Base-by-base conservation (phyloP, 129 eudicot genomes). In the Centella asiatica region DNA sequence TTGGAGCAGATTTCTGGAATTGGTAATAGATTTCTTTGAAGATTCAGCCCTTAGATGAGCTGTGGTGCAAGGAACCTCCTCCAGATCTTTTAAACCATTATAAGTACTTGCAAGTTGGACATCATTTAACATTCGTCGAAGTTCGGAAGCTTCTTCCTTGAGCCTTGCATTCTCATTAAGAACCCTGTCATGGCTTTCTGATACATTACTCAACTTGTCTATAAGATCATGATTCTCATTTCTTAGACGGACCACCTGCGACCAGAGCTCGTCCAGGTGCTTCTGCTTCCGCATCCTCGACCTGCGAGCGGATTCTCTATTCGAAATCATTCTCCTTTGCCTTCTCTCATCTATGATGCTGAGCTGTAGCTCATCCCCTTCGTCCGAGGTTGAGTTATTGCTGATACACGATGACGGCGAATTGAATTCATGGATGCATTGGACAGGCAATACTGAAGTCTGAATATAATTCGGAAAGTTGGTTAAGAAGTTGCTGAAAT, bases 261-360 rank as follows among this genome's bases (percentile, higher is more conserved):
- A 78, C 83, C 88, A 74, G 0, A 90, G 82, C 78, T 90, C 97
- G 34, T 90, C 97, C 3, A 90, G 74, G 64, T 90, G 97, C 64
- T 77, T 90, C 69, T 90, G 97, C 64, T 86, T 90, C 74, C 97
- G 71, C 97, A 90, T 90, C 74, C 97, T 73, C 0, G 95, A 90
- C 64, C 97, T 74, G 12, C 97, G 54, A 39, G 97, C 97, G 0
- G 97, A 90, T 71, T 90, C 95, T 13, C 95, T 51, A 70, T 90
- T 90, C 1, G 97, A 90, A 57, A 90, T 83, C 95, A 83, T 90
- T 64, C 97, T 76, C 70, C 97, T 80, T 39, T 81, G 84, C 77
- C 72, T 85, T 71, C 97, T 76, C 65, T 90, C 86, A 33, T 86
- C 80, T 59, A 90, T 78, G 69, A 83, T 68, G 66, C 74, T 69